Base-by-base conservation (phyloP, 2,329 filamentous ascomycete genomes). In the Metarhizium anisopliae region DNA sequence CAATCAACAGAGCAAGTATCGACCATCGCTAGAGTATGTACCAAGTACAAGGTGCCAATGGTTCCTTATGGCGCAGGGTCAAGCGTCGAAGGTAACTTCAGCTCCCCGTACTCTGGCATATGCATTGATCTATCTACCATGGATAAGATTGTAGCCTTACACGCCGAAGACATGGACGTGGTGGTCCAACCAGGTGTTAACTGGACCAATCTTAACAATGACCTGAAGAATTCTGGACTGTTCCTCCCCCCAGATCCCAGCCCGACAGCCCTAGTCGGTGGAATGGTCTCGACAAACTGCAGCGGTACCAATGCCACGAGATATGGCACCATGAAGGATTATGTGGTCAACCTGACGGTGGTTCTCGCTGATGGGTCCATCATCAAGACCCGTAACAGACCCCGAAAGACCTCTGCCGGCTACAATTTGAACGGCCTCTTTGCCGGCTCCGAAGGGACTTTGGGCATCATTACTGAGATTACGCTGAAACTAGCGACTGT, bases 261-360 rank as follows among this genome's bases (percentile, higher is more conserved):
- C 2, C 86, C 86, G 42, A 78, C 76, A 0, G 80, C 80, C 0
- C 72, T 74, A 59, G 73, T 83, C 20, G 81, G 80, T 2, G 80
- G 81, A 5, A 83, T 83, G 80, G 72, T 89, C 4, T 82, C 83
- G 0, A 88, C 85, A 1, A 86, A 85, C 54, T 89, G 86, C 70
- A 84, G 75, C 54, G 80, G 80, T 0, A 83, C 80, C 0, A 82
- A 83, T 60, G 79, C 80, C 1, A 75, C 80, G 56, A 74, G 85
- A 53, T 89, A 89, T 63, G 86, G 86, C 0, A 88, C 86, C 0
- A 89, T 89, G 86, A 87, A 86, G 61, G 86, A 90, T 60, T 89
- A 84, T 77, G 86, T 89, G 1, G 73, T 89, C 57, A 87, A 85
- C 59, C 67, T 90, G 29, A 89, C 85, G 0, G 84, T 88, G 0